Base-by-base conservation (phyloP, 2,329 filamentous ascomycete species). In the Fusarium concolor region DNA sequence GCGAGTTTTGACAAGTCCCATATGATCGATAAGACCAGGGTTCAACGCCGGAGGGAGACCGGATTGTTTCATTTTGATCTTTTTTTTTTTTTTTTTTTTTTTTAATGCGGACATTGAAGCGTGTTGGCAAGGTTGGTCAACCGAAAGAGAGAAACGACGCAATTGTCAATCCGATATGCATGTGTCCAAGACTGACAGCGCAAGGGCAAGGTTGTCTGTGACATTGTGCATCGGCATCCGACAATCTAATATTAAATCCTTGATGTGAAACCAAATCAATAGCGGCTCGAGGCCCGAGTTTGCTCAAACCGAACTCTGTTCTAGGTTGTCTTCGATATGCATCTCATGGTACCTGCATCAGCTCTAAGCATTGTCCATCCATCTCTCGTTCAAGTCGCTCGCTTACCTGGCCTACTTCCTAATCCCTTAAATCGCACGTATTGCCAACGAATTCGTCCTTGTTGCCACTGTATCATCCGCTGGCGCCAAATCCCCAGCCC, bases 321-420 rank as follows among this genome's bases (percentile, higher is more conserved):
- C 33, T 33, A 43, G 26, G 28, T 20, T 41, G 35, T 51, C 54
- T 14, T 59, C 41, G 37, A 31, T 42, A 64, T 64, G 61, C 52
- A 59, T 39, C 59, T 47, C 20, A 43, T 61, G 47, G 65, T 68
- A 68, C 65, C 65, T 68, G 65, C 65, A 51, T 68, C 58, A 68
- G 54, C 45, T 53, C 56, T 33, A 41, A 53, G 28, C 29, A 37
- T 57, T 42, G 56, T 61, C 24, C 44, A 31, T 31, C 11, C 11
- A 31, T 12, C 29, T 31, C 29, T 17, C 7, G 31, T 33, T 15
- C 31, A 33, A 33, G 14, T 17, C 11, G 14, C 31, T 17, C 14
- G 31, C 31, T 31, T 31, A 31, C 29, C 31, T 11, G 5, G 5
- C 28, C 28, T 9, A 9, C 28, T 33, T 33, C 31, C 31, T 35